Evolutionary conservation across 371 early-diverging fungal genomes (phyloP).

Genomic region (Umbelopsis sp.): DNA sequence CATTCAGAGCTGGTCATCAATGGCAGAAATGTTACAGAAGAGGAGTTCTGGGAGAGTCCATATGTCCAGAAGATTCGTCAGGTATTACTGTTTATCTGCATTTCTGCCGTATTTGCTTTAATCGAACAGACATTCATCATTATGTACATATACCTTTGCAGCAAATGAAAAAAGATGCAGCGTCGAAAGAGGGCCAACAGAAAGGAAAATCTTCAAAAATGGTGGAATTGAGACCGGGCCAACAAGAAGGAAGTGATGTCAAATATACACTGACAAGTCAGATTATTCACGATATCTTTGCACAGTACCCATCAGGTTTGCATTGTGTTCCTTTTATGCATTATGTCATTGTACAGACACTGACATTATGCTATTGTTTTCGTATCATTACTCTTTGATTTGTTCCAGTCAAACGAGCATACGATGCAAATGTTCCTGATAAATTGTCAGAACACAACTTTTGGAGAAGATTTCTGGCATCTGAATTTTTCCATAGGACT

Average conservation of each 20-base stretch:
- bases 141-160: constrained; percentile 17
- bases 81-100: constrained; percentile 16
- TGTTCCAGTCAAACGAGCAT: constrained; percentile 76
- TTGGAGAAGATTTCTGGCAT: constrained; percentile 88
- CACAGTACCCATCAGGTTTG: constrained; percentile 85
- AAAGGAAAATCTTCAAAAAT: constrained; percentile 86
- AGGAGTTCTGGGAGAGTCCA: constrained; percentile 91
- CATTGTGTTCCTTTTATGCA: background rate
- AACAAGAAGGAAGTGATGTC: constrained; percentile 80
- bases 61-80: constrained; percentile 57
- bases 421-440: constrained; percentile 83
- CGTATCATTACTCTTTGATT: background rate
- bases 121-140: background rate
- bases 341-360: background rate
- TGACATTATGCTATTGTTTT: background rate
- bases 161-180: constrained; percentile 76
- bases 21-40: constrained; percentile 75
- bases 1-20: constrained; percentile 83
- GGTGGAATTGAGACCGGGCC: constrained; percentile 78
- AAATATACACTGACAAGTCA: constrained; percentile 89
- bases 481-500: constrained; percentile 86
- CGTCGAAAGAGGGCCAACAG: constrained; percentile 68
- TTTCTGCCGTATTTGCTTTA: too few species aligned
- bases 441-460: constrained; percentile 82
- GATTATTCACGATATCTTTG: constrained; percentile 87